These are phyloP conservation scores for Pichia nakasei DNA, from an alignment of 805 yeast species.

Conservation along the genomic window DNA sequence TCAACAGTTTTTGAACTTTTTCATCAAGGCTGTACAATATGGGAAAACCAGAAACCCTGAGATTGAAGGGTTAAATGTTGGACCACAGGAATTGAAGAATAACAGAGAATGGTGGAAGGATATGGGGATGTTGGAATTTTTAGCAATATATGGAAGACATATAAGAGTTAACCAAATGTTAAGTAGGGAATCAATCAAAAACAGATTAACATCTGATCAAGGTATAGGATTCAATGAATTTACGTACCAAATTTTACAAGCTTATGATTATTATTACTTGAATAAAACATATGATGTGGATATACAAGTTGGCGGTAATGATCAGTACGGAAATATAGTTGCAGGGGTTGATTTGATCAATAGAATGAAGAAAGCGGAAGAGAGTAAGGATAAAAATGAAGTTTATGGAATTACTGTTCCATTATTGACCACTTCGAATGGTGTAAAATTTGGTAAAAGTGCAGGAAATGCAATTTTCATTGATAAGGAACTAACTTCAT, in stretches of 20 bases:
- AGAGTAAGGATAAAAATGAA: constrained; percentile 11
- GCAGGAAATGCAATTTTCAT: constrained; percentile 96
- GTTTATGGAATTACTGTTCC: constrained; percentile 85
- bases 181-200: constrained; percentile 77
- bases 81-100: constrained; percentile 33
- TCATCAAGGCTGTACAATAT: constrained; percentile 52
- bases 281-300: constrained; percentile 48
- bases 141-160: constrained; percentile 66
- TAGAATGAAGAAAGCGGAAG: constrained; percentile 33
- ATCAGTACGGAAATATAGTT: constrained; percentile 97
- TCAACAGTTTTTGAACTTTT: constrained; percentile 52
- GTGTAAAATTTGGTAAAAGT: constrained; percentile 92
- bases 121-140: constrained; percentile 65
- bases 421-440: constrained; percentile 74
- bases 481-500: constrained; percentile 61
- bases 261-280: constrained; percentile 85
- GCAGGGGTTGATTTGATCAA: constrained; percentile 88
- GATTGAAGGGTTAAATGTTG: constrained; percentile 8
- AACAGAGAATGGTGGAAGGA: constrained; percentile 84
- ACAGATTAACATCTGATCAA: constrained; percentile 53
- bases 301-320: constrained; percentile 91
- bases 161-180: constrained; percentile 83
- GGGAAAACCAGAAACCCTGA: constrained; percentile 41
- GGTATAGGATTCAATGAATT: constrained; percentile 94
- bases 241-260: constrained; percentile 86